Conservation (phyloP, 768 basidiomycete genomes). For the Cantharellus anzutake region DNA sequence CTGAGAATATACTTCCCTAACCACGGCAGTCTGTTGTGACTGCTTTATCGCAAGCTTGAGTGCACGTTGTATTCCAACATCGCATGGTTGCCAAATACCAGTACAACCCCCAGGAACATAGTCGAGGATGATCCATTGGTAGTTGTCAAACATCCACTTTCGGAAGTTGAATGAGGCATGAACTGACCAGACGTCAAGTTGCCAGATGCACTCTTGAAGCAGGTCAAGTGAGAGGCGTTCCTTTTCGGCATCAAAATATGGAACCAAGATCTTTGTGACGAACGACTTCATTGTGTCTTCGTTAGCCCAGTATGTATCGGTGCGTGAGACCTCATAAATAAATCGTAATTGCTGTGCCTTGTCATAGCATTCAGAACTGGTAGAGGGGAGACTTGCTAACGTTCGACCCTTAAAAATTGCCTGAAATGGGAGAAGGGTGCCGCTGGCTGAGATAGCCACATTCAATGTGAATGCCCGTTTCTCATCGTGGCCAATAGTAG, state of each 20-base stretch:
- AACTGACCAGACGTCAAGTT: no score
- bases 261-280: conserved; percentile 2
- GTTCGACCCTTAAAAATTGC: no score
- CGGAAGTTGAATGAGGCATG: conserved; percentile 9
- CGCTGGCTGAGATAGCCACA: no score
- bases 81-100: conserved; percentile 15
- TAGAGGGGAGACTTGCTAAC: no score
- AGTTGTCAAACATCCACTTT: conserved; percentile 6
- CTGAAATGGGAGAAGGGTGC: no score
- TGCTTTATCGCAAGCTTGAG: conserved; percentile 11
- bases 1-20: conserved; percentile 14
- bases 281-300: conserved; percentile 3
- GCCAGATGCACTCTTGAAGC: no score
- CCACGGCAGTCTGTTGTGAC: conserved; percentile 21
- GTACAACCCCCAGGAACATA: conserved; percentile 18
- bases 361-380: no score
- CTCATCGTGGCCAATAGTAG: no score
- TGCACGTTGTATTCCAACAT: conserved; percentile 20
- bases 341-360: no score
- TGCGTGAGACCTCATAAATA: no score
- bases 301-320: conserved; percentile 2
- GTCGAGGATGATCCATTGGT: conserved; percentile 11
- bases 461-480: no score
- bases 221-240: no score
- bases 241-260: conserved; percentile 1